Evolutionary conservation across 2,329 filamentous ascomycete species (phyloP).

Genomic region (Cladosporium austrohemisphaericum): DNA sequence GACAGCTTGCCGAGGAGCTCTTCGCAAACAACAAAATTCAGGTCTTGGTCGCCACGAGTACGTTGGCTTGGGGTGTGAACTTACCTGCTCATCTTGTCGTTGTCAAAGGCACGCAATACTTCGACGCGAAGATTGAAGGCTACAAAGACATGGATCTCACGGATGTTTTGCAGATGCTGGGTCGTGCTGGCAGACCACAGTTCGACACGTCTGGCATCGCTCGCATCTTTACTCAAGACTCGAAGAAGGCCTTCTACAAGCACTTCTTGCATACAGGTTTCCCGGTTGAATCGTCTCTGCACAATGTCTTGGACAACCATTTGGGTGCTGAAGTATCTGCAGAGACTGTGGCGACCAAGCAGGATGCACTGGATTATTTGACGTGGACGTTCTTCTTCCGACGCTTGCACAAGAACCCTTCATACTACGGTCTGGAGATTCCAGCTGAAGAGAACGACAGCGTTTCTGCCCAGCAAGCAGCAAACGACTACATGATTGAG

Average conservation of each 20-base stretch:
- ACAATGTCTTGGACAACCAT: conserved; percentile 96
- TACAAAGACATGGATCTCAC: conserved; percentile 99
- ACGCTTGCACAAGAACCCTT: conserved; percentile 93
- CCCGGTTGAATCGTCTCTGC: conserved; percentile 91
- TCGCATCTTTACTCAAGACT: conserved; percentile 92
- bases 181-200: conserved; percentile 89
- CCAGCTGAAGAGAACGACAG: conserved; percentile 89
- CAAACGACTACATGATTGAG: conserved; percentile 91
- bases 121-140: conserved; percentile 93
- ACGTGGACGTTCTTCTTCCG: conserved; percentile 99
- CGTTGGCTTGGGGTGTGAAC: conserved; percentile 97
- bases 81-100: conserved; percentile 94
- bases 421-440: conserved; percentile 94
- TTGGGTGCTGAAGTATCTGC: conserved; percentile 91
- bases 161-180: conserved; percentile 96
- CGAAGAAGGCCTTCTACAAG: conserved; percentile 99
- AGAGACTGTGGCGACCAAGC: conserved; percentile 87
- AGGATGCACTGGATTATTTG: conserved; percentile 94
- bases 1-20: conserved; percentile 85
- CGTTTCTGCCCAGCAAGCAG: conserved; percentile 75
- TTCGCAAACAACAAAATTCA: conserved; percentile 98
- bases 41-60: conserved; percentile 91
- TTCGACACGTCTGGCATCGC: conserved; percentile 96
- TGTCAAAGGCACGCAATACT: conserved; percentile 97
- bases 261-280: conserved; percentile 98